A percentile compares a stretch with the other conserved stretches of the same genome.
These are phyloP conservation scores for Chaetomium globosum DNA, from an alignment of 2,329 filamentous ascomycete genomes.

Conservation along the genomic window DNA sequence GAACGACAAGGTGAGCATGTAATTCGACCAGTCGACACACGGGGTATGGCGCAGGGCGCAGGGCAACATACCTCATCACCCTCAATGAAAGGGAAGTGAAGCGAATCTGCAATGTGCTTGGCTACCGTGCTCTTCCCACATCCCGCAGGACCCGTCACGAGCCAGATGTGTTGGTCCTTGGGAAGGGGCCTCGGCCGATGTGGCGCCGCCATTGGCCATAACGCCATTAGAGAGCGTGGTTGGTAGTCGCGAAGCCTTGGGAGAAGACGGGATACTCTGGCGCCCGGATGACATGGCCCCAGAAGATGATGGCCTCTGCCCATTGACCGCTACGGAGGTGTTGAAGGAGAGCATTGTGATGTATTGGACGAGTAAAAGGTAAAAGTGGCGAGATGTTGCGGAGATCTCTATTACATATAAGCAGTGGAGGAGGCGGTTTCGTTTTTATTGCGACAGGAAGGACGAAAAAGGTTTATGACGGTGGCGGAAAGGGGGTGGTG, in stretches of 20 bases:
- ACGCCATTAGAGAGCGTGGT: constrained; percentile 33
- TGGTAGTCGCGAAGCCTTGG: constrained; percentile 35
- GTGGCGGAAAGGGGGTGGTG: background rate
- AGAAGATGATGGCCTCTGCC: constrained; percentile 41
- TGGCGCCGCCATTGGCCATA: constrained; percentile 38
- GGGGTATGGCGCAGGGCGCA: background rate
- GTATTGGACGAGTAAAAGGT: background rate
- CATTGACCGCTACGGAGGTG: constrained; percentile 50
- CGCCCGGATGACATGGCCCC: constrained; percentile 36
- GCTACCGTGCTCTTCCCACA: constrained; percentile 80
- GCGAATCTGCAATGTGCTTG: constrained; percentile 61
- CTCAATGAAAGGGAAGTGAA: constrained; percentile 72
- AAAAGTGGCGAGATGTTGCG: background rate
- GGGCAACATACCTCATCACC: constrained; percentile 68
- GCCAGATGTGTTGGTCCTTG: constrained; percentile 70
- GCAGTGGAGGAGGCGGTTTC: background rate
- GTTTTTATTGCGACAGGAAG: background rate
- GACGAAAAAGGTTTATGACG: background rate
- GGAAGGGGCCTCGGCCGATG: constrained; percentile 39
- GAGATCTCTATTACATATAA: constrained; percentile 32
- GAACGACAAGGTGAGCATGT: background rate
- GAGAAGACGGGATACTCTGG: constrained; percentile 39
- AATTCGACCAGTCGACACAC: constrained; percentile 9
- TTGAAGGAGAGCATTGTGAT: constrained; percentile 56
- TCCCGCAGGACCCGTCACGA: constrained; percentile 77